Percentiles rank a stretch among this genome's conserved stretches.
phyloP scores from a whole-genome alignment of 352 stramenopile species.

The Globisporangium orthogonon region DNA sequence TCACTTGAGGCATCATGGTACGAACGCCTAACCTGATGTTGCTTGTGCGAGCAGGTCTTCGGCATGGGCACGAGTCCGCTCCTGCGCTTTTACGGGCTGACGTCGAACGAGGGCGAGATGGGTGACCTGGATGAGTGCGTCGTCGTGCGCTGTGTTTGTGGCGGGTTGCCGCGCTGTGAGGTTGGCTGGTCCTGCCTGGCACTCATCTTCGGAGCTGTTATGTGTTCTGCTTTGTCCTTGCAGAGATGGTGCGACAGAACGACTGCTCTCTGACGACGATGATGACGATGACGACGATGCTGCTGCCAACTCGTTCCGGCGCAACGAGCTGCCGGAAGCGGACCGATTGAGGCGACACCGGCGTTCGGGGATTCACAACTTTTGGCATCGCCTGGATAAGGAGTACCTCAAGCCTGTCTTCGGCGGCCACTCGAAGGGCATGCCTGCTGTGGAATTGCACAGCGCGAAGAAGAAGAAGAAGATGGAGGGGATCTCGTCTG shows the following conservation, averaged over 20 bases:
- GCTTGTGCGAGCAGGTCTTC: slow-evolving; percentile 36
- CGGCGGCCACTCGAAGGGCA: slow-evolving; percentile 23
- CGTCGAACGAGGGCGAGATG: slow-evolving; percentile 28
- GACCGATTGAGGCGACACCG: slow-evolving; percentile 24
- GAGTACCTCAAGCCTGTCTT: slow-evolving; percentile 73
- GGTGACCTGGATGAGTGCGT: slow-evolving; percentile 48
- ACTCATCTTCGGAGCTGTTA: not conserved
- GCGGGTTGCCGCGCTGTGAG: not conserved
- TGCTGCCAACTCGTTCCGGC: slow-evolving; percentile 20
- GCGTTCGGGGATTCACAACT: slow-evolving; percentile 42
- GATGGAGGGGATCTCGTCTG: slow-evolving; percentile 5
- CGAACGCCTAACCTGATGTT: slow-evolving; percentile 4
- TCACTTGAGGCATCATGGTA: not conserved
- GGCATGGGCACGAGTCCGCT: slow-evolving; percentile 69
- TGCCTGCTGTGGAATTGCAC: slow-evolving; percentile 5
- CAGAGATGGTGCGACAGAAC: slow-evolving; percentile 41
- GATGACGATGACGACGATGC: slow-evolving; percentile 28
- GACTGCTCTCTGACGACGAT: slow-evolving; percentile 41
- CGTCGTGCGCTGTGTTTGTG: not conserved
- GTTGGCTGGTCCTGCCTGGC: not conserved
- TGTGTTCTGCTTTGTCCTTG: not conserved
- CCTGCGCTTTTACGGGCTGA: slow-evolving; percentile 49
- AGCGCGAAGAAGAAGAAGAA: not conserved
- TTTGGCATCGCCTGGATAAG: slow-evolving; percentile 63
- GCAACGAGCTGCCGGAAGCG: slow-evolving; percentile 17